phyloP scores from a whole-genome alignment of 441 rosid species.

The Gossypium lobatum region DNA sequence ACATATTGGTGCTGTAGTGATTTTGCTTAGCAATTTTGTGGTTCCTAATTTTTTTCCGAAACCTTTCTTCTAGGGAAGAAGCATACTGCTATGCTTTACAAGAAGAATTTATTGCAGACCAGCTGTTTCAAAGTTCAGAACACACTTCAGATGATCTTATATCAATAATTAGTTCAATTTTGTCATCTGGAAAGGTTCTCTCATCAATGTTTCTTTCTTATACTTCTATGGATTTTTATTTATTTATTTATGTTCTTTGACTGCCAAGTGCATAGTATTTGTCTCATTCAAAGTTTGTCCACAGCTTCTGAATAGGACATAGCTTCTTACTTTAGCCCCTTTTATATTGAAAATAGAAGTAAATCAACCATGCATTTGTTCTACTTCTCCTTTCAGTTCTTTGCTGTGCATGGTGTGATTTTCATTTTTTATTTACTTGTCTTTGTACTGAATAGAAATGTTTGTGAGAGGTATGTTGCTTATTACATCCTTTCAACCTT shows the following conservation, averaged over 20 bases:
- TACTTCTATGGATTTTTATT: background rate
- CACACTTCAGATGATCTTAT: conserved; percentile 70
- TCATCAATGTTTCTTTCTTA: conserved; percentile 16
- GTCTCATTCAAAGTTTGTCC: background rate
- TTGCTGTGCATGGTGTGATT: conserved; percentile 5
- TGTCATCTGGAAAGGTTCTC: conserved; percentile 65
- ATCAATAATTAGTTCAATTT: conserved; percentile 49
- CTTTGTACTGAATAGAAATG: background rate
- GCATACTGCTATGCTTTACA: conserved; percentile 63
- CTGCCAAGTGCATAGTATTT: background rate
- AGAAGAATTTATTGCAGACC: conserved; percentile 85
- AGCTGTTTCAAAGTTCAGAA: conserved; percentile 74
- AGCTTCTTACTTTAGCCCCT: background rate
- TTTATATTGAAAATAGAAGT: background rate
- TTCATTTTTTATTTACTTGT: background rate
- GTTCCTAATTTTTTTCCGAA: background rate
- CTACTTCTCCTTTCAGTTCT: background rate
- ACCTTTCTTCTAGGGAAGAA: conserved; percentile 60
- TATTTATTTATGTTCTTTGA: background rate
- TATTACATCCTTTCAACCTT: conserved; percentile 11
- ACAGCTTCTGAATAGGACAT: background rate
- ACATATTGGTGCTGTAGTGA: background rate
- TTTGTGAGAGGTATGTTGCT: conserved; percentile 12
- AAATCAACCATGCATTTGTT: background rate
- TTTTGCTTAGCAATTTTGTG: background rate